Base-by-base conservation (phyloP, 164 flowering plant genomes). In the Malania oleifera region DNA sequence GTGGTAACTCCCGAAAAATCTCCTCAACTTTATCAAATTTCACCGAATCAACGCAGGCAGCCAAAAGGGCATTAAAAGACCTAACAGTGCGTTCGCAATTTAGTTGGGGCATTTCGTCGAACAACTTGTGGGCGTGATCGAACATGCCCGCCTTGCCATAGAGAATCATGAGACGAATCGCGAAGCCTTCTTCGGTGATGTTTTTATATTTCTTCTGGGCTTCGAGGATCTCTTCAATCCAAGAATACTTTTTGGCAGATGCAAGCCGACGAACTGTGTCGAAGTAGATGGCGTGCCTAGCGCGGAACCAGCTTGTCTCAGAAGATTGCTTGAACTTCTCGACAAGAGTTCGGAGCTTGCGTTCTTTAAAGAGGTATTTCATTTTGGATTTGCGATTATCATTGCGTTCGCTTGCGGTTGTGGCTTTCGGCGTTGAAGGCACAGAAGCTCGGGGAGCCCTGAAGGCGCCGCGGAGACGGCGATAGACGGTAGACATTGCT, bases 131-230 rank as follows among this genome's bases (percentile, higher is more conserved):
- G 25, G 92, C 92, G 26, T 80, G 69, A 2, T 77, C 74, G 26
- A 73, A 72, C 91, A 85, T 79, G 9, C 82, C 83, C 5, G 84
- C 51, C 51, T 67, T 70, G 0, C 87, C 88, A 56, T 85, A 81
- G 0, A 82, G 65, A 2, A 9, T 0, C 4, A 86, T 75, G 44
- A 84, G 56, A 1, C 80, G 56, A 7, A 66, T 47, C 0, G 72
- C 70, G 41, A 77, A 80, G 9, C 75, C 74, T 54, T 85, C 88
- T 3, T 57, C 59, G 26, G 65, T 17, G 18, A 71, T 61, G 46
- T 67, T 68, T 0, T 3, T 9, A 56, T 72, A 70, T 67, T 76
- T 66, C 72, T 81, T 81, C 53, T 78, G 82, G 17, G 62, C 49
- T 22, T 76, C 77, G 13, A 78, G 64, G 52, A 78, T 70, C 14